Evolutionary conservation across 2,329 filamentous ascomycete species (phyloP), one percentile per base, ranked within the genome.

Genomic region (Cladosporium sp.): DNA sequence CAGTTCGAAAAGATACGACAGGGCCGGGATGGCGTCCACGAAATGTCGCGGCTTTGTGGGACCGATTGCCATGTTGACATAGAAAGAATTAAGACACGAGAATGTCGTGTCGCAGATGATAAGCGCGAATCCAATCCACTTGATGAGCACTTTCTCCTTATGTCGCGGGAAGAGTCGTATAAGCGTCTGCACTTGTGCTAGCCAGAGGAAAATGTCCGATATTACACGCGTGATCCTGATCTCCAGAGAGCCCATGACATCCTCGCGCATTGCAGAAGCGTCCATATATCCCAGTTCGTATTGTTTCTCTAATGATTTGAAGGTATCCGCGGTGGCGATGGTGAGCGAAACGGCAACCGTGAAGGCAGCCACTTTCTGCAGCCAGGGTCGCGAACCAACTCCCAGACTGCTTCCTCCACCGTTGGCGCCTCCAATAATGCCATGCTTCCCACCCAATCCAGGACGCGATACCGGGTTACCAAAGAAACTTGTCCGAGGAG

Each of bases 81-180:
- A 68, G 64, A 97, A 97, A 62, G 88, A 93, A 74, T 96, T 95
- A 52, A 97, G 80, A 42, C 87, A 89, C 63, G 87, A 91, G 68
- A 99, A 99, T 9, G 91, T 83, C 38, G 92, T 85, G 66, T 97
- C 92, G 53, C 96, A 79, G 0, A 89, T 82, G 63, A 99, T 96
- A 51, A 99, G 80, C 3, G 87, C 90, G 65, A 97, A 96, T 1
- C 92, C 93, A 13, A 92, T 89, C 92, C 92, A 99, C 73, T 97
- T 97, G 72, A 99, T 99, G 58, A 97, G 88, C 47, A 97, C 85
- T 72, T 97, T 97, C 71, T 99, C 93, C 64, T 95, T 88, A 64
- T 97, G 92, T 29, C 93, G 88, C 7, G 93, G 93, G 61, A 99
- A 99, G 1, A 99, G 77, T 47, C 93, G 86, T 60, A 97, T 97